These are phyloP conservation scores for Pythium insidiosum DNA, from an alignment of 352 stramenopile genomes.

Conservation along the genomic window DNA sequence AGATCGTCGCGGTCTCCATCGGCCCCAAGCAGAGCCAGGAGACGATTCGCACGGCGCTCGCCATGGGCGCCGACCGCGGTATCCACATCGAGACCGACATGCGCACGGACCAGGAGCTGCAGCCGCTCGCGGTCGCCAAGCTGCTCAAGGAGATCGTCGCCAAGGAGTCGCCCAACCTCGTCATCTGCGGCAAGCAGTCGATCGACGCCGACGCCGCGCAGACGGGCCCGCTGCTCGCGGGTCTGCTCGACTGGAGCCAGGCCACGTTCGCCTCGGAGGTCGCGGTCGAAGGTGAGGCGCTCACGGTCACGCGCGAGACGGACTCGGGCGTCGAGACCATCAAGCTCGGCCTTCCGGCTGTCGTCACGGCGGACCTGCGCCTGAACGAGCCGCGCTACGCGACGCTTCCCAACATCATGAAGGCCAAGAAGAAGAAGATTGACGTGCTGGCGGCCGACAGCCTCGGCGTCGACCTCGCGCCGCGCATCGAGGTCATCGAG, in stretches of 20 bases:
- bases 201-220: slow-evolving; percentile 83
- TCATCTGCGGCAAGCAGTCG: slow-evolving; percentile 97
- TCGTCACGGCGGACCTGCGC: slow-evolving; percentile 97
- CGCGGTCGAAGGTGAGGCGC: slow-evolving; percentile 38
- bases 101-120: slow-evolving; percentile 96
- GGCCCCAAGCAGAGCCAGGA: slow-evolving; percentile 96
- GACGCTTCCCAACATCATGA: slow-evolving; percentile 99
- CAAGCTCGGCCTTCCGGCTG: slow-evolving; percentile 86
- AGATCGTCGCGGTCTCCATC: slow-evolving; percentile 96
- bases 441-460: slow-evolving; percentile 66
- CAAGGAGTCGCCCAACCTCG: slow-evolving; percentile 89
- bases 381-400: slow-evolving; percentile 99
- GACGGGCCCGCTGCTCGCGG: slow-evolving; percentile 93
- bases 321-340: slow-evolving; percentile 90
- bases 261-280: slow-evolving; percentile 96
- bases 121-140: slow-evolving; percentile 97
- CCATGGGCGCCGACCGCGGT: slow-evolving; percentile 92
- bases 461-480: slow-evolving; percentile 63
- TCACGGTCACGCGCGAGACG: slow-evolving; percentile 92
- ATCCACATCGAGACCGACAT: slow-evolving; percentile 97
- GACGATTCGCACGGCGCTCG: slow-evolving; percentile 92
- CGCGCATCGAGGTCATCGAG: slow-evolving; percentile 63
- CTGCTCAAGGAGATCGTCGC: slow-evolving; percentile 93
- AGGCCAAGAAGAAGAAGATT: slow-evolving; percentile 93
- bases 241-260: slow-evolving; percentile 95